Evolutionary conservation across 441 rosid genomes (phyloP), one percentile per base, ranked within the genome.

Genomic region (Theobroma grandiflorum): DNA sequence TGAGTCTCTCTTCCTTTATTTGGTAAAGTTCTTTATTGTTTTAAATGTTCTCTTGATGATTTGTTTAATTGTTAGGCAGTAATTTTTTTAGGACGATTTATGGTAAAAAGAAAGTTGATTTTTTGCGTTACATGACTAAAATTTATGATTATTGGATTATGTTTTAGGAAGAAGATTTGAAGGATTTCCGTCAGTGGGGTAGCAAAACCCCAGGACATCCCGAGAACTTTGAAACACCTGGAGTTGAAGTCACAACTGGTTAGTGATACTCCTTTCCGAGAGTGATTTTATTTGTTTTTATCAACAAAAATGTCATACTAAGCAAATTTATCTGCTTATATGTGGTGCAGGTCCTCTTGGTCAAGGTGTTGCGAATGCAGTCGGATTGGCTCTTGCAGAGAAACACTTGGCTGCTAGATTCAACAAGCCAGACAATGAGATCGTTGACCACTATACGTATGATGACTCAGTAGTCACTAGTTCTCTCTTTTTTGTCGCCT

Each of bases 171-270:
- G 99, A 95, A 62, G 99, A 97, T 79, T 89, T 95, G 92, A 93
- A 88, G 93, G n/a, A 49, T 6, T 97, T 97, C 85, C 89, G 99
- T 58, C 99, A 97, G 58, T 95, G 95, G 98, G 98, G 87, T 85
- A 97, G 99, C 89, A 93, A 8, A 67, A 97, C 99, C 8, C 99
- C 99, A 16, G 99, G 99, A 77, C 99, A 97, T 84, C 99, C 99
- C 9, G 99, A 97, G 93, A 97, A 97, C 85, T 97, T 95, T 74
- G 99, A 95, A 92, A 97, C 99, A 59, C 96, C 92, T 69, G 99
- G 99, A 35, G 87, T 97, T 78, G 99, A 97, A 89, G 99, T 97
- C 78, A 97, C 99, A n/a, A 97, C 99, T 81, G 99, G 99, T 97
- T 80, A 74, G 95, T 97, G 80, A 74, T 91, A 35, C 65, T 70